Base-by-base conservation (phyloP, 1,139 yeast genomes). In the Debaryomyces nepalensis region DNA sequence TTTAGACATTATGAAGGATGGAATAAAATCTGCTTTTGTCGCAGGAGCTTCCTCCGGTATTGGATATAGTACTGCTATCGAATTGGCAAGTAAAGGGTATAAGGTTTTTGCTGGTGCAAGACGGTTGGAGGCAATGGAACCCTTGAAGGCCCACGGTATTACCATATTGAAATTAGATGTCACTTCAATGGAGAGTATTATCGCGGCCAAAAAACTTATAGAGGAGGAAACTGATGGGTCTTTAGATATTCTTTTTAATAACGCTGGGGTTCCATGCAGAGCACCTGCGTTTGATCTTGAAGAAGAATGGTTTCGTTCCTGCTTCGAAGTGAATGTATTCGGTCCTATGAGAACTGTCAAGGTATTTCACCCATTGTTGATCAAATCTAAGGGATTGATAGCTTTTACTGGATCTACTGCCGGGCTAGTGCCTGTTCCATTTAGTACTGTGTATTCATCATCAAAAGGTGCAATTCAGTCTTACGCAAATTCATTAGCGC, bases 61-160 rank as follows among this genome's bases (percentile, higher is more conserved):
- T 37, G 75, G 75, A 2, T 64, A 55, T 44, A 59, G 59, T n/a
- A 37, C 67, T 35, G 56, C 69, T 10, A 50, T 53, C 19, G 59
- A 54, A 15, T 54, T 70, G 33, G 53, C 61, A 21, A 56, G 55
- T 45, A 52, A 53, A 7, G 70, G 71, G 1, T 38, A 62, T 52
- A 46, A 68, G 58, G 44, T 65, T 41, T 49, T 65, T 58, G 89
- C 85, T 3, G 82, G 84, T 39, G 88, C 91, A 2, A 70, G 91
- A 54, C 68, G 86, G 46, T 51, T 75, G 18, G 80, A 68, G 21
- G 72, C 73, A 3, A 81, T 84, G 82, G 66, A 70, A 26, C 75
- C 75, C 4, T 61, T 79, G 41, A 58, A 63, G 32, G 55, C 60
- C 34, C 59, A 52, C 32, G 70, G 70, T 1, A 49, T 67, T 18